Evolutionary conservation across 2,329 filamentous ascomycete genomes (phyloP).

Genomic region (Claviceps sp.): DNA sequence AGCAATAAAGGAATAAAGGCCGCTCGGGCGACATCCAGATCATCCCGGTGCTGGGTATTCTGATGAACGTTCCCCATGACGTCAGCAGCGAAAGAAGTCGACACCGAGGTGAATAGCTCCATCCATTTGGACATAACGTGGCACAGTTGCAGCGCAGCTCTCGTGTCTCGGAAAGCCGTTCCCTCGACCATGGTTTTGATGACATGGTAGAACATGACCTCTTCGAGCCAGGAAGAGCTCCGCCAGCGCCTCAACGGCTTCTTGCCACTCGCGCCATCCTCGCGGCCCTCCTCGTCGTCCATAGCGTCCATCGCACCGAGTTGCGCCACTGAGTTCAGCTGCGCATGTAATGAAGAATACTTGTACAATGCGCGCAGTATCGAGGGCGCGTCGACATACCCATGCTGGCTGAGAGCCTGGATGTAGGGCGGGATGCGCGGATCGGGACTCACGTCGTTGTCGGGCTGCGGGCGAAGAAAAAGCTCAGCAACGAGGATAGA

Average conservation of each 20-base stretch:
- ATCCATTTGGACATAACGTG: slow-evolving; percentile 44
- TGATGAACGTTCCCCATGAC: slow-evolving; percentile 32
- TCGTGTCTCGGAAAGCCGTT: slow-evolving; percentile 28
- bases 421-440: slow-evolving; percentile 47
- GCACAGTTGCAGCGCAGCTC: slow-evolving; percentile 37
- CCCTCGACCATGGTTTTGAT: slow-evolving; percentile 66
- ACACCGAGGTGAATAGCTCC: slow-evolving; percentile 38
- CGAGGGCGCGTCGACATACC: slow-evolving; percentile 39
- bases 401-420: slow-evolving; percentile 36
- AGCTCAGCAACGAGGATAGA: slow-evolving; percentile 40
- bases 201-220: slow-evolving; percentile 85
- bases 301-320: slow-evolving; percentile 2
- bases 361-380: slow-evolving; percentile 42
- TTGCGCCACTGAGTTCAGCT: slow-evolving; percentile 3
- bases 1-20: slow-evolving; percentile 52
- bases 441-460: slow-evolving; percentile 38
- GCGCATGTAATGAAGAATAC: slow-evolving; percentile 39
- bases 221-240: slow-evolving; percentile 55
- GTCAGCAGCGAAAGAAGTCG: slow-evolving; percentile 33
- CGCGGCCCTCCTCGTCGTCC: slow-evolving; percentile 1
- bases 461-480: slow-evolving; percentile 39
- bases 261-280: slow-evolving; percentile 8
- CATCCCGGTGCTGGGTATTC: slow-evolving; percentile 33
- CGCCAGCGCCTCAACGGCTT: slow-evolving; percentile 30
- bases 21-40: slow-evolving; percentile 46